Percentiles rank a stretch among this genome's conserved stretches.
phyloP scores from a whole-genome alignment of 2,329 filamentous ascomycete genomes.

The Colletotrichum viniferum region DNA sequence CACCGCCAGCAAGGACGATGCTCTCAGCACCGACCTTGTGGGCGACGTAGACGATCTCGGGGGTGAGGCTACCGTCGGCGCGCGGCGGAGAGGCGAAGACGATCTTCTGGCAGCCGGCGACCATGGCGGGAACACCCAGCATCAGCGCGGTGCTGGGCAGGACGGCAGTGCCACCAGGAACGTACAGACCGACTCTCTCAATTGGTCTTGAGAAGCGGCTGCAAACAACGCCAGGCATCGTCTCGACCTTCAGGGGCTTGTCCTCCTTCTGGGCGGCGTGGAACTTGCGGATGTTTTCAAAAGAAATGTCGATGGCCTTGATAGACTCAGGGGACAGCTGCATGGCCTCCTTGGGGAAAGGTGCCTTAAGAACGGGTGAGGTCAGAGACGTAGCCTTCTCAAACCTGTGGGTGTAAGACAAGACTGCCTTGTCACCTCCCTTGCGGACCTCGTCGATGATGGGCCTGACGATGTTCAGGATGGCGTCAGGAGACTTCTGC shows the following conservation, averaged over 20 bases:
- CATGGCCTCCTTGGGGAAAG: constrained; percentile 88
- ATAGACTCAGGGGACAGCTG: constrained; percentile 77
- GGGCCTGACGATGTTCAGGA: constrained; percentile 87
- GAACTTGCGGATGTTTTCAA: constrained; percentile 93
- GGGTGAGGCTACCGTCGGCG: constrained; percentile 86
- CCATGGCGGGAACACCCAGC: constrained; percentile 97
- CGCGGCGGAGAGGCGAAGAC: constrained; percentile 92
- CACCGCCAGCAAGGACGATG: constrained; percentile 94
- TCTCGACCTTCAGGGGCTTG: constrained; percentile 84
- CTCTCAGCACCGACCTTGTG: constrained; percentile 96
- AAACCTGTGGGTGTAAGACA: constrained; percentile 97
- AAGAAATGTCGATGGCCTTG: constrained; percentile 91
- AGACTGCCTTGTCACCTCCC: constrained; percentile 84
- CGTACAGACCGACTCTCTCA: constrained; percentile 93
- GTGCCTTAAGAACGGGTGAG: constrained; percentile 86
- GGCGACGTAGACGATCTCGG: constrained; percentile 96
- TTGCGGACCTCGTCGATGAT: constrained; percentile 88
- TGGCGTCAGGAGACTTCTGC: constrained; percentile 92
- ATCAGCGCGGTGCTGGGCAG: constrained; percentile 96
- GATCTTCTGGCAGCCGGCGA: constrained; percentile 94
- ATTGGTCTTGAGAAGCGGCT: constrained; percentile 92
- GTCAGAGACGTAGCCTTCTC: constrained; percentile 92
- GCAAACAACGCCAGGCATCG: constrained; percentile 96
- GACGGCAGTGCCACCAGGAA: constrained; percentile 96
- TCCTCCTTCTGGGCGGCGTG: constrained; percentile 89